Percentiles rank a stretch among this genome's conserved stretches.
Conservation (phyloP, 805 yeast genomes). For the Candida orba region DNA sequence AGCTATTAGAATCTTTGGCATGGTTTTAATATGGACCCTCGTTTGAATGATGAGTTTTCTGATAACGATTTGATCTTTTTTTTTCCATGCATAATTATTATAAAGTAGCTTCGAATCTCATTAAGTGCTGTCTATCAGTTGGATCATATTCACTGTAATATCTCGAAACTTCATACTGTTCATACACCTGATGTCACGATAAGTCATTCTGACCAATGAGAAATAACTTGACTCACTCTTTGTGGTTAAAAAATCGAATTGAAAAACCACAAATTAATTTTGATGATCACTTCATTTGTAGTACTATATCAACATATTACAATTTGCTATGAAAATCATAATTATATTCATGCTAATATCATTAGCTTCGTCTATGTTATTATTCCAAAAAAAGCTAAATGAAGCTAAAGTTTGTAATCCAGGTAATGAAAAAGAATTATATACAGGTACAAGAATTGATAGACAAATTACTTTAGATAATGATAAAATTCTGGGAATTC, state of each 20-base stretch:
- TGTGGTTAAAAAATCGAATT: too few relatives aligned
- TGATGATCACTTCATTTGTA: neutral
- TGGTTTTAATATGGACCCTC: neutral
- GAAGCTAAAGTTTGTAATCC: constrained; percentile 12
- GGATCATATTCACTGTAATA: too few relatives aligned
- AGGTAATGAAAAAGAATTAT: neutral
- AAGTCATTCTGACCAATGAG: too few relatives aligned
- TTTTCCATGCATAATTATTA: too few relatives aligned
- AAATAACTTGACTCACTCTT: too few relatives aligned
- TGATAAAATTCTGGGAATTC: neutral
- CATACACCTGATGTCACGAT: too few relatives aligned
- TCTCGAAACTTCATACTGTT: too few relatives aligned
- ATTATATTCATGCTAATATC: neutral
- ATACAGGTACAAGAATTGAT: constrained; percentile 14
- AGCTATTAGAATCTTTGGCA: constrained; percentile 7
- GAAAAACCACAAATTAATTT: too few relatives aligned
- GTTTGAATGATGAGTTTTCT: neutral
- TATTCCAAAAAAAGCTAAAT: neutral
- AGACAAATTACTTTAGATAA: constrained; percentile 7
- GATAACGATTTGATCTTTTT: too few relatives aligned
- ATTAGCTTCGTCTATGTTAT: neutral
- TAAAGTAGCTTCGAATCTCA: too few relatives aligned
- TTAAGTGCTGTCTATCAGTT: too few relatives aligned
- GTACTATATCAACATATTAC: neutral
- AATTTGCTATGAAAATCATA: neutral